Conservation (phyloP, 306 rosid species). For the Styphnolobium japonicum region DNA sequence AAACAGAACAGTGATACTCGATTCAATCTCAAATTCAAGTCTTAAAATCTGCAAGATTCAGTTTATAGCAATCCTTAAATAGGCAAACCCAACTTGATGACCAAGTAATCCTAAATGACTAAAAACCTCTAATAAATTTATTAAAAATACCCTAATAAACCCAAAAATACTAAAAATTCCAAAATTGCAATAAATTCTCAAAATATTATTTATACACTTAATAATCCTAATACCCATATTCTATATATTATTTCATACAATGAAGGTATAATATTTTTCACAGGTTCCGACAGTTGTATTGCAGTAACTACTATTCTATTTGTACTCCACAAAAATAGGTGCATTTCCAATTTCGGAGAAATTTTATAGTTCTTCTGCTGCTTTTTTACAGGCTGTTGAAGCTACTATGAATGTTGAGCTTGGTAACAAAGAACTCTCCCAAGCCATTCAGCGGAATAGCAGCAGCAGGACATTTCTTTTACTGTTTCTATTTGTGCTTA, state of each 20-base stretch:
- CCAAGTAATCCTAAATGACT: neutral
- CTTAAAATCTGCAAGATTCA: neutral
- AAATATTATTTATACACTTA: neutral
- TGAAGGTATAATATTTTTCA: neutral
- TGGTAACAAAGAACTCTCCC: slow-evolving; percentile 90
- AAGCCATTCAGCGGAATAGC: slow-evolving; percentile 82
- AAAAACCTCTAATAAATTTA: neutral
- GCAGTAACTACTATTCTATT: neutral
- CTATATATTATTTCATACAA: neutral
- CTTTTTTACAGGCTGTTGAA: slow-evolving; percentile 76
- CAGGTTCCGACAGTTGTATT: neutral
- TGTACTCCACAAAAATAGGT: neutral
- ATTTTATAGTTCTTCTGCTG: slow-evolving; percentile 5
- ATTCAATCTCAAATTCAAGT: neutral
- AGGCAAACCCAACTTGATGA: neutral
- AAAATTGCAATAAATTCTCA: neutral
- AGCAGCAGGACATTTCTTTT: slow-evolving; percentile 92
- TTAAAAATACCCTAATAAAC: neutral
- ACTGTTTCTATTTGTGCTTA: slow-evolving; percentile 81
- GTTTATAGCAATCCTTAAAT: neutral
- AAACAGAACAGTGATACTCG: neutral
- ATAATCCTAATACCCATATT: neutral
- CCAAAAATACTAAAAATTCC: neutral
- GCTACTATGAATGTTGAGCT: slow-evolving; percentile 89
- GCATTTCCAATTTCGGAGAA: neutral